Evolutionary conservation across 805 yeast genomes (phyloP).

Genomic region (Saccharomycopsis guyanensis): DNA sequence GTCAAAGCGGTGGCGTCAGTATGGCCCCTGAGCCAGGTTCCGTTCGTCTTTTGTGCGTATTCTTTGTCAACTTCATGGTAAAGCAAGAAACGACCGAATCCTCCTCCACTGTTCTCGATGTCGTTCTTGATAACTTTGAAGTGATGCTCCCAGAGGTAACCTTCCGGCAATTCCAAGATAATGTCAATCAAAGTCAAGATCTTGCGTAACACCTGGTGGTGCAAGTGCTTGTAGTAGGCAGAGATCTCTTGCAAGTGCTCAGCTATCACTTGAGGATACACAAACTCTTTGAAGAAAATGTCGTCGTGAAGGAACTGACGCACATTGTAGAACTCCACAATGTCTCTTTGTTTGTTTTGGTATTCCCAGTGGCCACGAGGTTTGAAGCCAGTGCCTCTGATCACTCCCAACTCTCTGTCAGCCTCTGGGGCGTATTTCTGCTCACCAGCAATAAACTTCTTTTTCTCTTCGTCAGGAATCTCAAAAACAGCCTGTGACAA

Average conservation of each 20-base stretch:
- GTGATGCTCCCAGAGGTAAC: conserved; percentile 32
- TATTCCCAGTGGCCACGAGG: conserved; percentile 43
- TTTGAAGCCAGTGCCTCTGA: conserved; percentile 41
- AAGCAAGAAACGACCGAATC: conserved; percentile 33
- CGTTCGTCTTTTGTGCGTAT: conserved; percentile 28
- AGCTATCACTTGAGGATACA: conserved; percentile 35
- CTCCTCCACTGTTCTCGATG: conserved; percentile 31
- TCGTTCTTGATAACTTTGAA: conserved; percentile 31
- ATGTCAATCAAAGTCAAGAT: conserved; percentile 36
- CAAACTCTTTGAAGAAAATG: conserved; percentile 23
- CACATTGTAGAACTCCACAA: conserved; percentile 38
- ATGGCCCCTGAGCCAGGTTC: conserved; percentile 42
- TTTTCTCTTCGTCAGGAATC: conserved; percentile 34
- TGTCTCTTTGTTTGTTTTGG: conserved; percentile 36
- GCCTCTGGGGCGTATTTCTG: conserved; percentile 26
- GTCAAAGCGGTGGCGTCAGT: conserved; percentile 37
- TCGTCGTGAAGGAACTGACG: conserved; percentile 33
- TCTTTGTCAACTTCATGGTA: conserved; percentile 31
- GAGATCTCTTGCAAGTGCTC: conserved; percentile 35
- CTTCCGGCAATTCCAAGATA: conserved; percentile 41
- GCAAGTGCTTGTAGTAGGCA: conserved; percentile 33
- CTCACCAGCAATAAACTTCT: conserved; percentile 35
- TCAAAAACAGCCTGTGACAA: conserved; percentile 36
- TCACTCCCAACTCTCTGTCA: conserved; percentile 33
- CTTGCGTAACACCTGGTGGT: conserved; percentile 31